phyloP scores from a whole-genome alignment of 2,329 filamentous ascomycete species.

The Talaromyces sp. region DNA sequence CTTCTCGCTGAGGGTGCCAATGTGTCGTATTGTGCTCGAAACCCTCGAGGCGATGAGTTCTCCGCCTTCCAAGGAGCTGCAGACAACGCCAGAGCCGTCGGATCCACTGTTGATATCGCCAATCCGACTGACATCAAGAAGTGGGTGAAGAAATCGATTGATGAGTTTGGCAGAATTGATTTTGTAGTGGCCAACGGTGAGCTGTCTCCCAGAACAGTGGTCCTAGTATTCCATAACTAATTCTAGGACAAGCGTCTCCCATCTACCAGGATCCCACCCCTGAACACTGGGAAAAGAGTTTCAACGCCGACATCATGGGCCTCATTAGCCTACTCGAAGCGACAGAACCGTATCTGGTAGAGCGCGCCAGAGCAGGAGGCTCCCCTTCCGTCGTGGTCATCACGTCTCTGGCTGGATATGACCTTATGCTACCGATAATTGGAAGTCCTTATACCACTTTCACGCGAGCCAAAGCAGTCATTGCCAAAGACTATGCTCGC shows the following conservation, averaged over 20 bases:
- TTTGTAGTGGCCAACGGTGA: not conserved
- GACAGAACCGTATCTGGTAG: not conserved
- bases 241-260: not conserved
- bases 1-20: not conserved
- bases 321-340: not conserved
- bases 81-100: not conserved
- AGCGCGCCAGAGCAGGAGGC: not conserved
- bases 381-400: constrained; percentile 4
- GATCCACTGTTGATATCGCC: not conserved
- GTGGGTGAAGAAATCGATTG: not conserved
- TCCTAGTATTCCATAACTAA: not conserved
- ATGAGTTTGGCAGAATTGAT: not conserved
- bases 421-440: not conserved
- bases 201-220: not conserved
- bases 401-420: constrained; percentile 4
- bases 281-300: constrained; percentile 7
- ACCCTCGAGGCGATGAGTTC: not conserved
- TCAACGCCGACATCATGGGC: constrained; percentile 4
- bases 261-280: not conserved
- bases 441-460: not conserved
- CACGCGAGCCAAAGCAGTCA: not conserved
- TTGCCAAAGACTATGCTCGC: not conserved
- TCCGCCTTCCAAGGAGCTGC: not conserved
- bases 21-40: not conserved
- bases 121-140: not conserved